Conservation (phyloP, 2,329 filamentous ascomycete genomes). For the Xylariales sp. region DNA sequence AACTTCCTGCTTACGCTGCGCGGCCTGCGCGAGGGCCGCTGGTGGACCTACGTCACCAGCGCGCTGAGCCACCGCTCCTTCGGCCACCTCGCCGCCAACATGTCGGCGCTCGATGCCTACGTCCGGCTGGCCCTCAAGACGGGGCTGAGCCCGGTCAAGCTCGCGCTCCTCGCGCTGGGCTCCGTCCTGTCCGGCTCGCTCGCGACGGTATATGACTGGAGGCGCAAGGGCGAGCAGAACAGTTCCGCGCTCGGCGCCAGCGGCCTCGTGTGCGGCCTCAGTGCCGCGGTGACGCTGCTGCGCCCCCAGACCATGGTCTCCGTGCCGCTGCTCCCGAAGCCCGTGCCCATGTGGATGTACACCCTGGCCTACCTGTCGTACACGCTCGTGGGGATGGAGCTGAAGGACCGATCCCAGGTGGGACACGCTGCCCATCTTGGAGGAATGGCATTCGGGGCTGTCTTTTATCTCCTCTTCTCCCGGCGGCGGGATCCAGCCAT, state of each 20-base stretch:
- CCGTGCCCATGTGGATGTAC: slow-evolving; percentile 6
- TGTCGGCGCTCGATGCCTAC: slow-evolving; percentile 7
- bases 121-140: background rate
- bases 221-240: background rate
- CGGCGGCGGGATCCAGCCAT: too few relatives aligned
- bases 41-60: slow-evolving; percentile 7
- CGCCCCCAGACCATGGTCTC: background rate
- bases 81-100: slow-evolving; percentile 6
- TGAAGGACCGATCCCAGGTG: background rate
- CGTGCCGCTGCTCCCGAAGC: background rate
- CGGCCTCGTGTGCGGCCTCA: slow-evolving; percentile 7
- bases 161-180: slow-evolving; percentile 2
- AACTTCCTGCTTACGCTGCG: slow-evolving; percentile 4
- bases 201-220: slow-evolving; percentile 4
- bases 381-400: background rate
- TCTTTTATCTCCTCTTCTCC: background rate
- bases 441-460: slow-evolving; percentile 5
- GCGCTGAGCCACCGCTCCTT: slow-evolving; percentile 8
- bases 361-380: slow-evolving; percentile 2
- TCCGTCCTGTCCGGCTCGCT: slow-evolving; percentile 4
- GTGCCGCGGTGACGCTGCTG: slow-evolving; percentile 6
- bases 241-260: slow-evolving; percentile 5
- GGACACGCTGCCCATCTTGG: slow-evolving; percentile 7
- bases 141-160: background rate
- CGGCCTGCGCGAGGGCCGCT: slow-evolving; percentile 7